phyloP scores from a whole-genome alignment of 495 filamentous ascomycete species.

The Hyaloscypha variabilis region DNA sequence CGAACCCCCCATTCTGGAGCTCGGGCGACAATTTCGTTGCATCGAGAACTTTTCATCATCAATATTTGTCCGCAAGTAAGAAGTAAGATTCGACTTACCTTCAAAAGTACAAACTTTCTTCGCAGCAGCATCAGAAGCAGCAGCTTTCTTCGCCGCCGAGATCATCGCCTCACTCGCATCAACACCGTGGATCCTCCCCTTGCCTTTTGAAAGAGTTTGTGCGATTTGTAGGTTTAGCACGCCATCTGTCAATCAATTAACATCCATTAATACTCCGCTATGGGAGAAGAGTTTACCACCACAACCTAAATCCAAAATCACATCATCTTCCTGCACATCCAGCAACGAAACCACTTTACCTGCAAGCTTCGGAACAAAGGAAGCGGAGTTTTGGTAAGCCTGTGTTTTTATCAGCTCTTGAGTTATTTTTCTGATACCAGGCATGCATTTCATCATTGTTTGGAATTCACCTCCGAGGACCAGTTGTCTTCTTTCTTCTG shows the following conservation, averaged over 20 bases:
- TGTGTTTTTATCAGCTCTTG: constrained; percentile 29
- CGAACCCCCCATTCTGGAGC: constrained; percentile 40
- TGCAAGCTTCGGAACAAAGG: constrained; percentile 74
- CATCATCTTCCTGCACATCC: constrained; percentile 59
- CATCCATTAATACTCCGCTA: neutral
- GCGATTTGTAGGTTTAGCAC: constrained; percentile 61
- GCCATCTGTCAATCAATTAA: constrained; percentile 49
- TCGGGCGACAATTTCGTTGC: constrained; percentile 19
- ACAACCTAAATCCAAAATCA: constrained; percentile 74
- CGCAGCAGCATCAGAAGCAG: constrained; percentile 20
- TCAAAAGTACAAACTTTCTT: constrained; percentile 44
- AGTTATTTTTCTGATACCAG: constrained; percentile 1
- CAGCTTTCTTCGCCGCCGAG: constrained; percentile 45
- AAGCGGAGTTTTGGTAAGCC: constrained; percentile 65
- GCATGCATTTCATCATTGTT: neutral
- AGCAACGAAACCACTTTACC: constrained; percentile 67
- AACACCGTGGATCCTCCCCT: constrained; percentile 58
- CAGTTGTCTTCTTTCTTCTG: constrained; percentile 50
- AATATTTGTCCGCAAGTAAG: neutral
- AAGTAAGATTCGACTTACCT: constrained; percentile 30
- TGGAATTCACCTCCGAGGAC: constrained; percentile 52
- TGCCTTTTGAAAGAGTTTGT: constrained; percentile 40
- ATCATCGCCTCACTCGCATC: constrained; percentile 73
- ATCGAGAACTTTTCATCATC: constrained; percentile 18
- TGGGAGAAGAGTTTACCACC: constrained; percentile 50